Evolutionary conservation across 2,329 filamentous ascomycete species (phyloP).

Genomic region (Diplodia sapinea): DNA sequence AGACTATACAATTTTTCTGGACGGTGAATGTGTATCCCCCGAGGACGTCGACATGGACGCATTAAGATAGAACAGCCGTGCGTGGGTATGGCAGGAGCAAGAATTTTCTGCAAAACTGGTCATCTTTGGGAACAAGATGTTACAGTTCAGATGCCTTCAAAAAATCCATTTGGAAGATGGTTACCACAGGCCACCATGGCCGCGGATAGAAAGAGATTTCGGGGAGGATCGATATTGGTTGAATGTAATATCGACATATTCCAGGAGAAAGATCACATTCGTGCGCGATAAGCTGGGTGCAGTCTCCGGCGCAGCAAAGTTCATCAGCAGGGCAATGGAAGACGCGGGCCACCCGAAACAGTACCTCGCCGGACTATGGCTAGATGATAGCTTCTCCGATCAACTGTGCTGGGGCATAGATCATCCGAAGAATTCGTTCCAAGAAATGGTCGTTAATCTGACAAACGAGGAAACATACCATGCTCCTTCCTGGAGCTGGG

Average conservation of each 20-base stretch:
- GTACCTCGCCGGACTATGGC: conserved; percentile 7
- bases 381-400: background rate
- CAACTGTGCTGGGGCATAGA: background rate
- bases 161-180: background rate
- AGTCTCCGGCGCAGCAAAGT: background rate
- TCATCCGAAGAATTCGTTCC: background rate
- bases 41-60: too few species aligned
- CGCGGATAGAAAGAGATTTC: too few species aligned
- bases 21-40: too few species aligned
- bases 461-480: background rate
- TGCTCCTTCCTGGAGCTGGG: conserved; percentile 13
- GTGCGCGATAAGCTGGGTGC: background rate
- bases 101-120: background rate
- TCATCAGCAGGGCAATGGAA: background rate
- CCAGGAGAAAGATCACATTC: background rate
- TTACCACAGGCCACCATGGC: background rate
- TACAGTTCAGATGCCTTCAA: background rate
- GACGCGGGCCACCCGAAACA: background rate
- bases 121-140: background rate
- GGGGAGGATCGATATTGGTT: too few species aligned
- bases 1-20: background rate
- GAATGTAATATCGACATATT: background rate
- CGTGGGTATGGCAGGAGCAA: conserved; percentile 14
- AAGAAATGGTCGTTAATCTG: background rate
- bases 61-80: background rate